Conservation (phyloP, 2,329 filamentous ascomycete species). For the Cadophora sp. region DNA sequence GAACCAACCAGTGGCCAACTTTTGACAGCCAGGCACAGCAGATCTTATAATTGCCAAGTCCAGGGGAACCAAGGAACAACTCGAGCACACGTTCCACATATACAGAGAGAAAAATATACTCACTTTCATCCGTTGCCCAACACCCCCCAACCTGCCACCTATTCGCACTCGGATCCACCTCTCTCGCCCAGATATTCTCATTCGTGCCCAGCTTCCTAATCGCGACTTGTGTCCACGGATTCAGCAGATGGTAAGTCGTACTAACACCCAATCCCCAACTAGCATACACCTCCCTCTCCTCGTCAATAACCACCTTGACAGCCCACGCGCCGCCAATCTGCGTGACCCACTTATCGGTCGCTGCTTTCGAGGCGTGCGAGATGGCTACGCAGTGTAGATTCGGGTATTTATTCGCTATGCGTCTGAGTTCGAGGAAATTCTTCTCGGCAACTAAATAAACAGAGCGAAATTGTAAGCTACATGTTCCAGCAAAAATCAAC, state of each 20-base stretch:
- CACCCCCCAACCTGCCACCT: slow-evolving; percentile 72
- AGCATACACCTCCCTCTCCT: slow-evolving; percentile 65
- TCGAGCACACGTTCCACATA: no score
- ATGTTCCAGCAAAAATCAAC: no score
- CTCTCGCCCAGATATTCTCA: slow-evolving; percentile 69
- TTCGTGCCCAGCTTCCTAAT: slow-evolving; percentile 63
- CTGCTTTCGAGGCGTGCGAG: slow-evolving; percentile 66
- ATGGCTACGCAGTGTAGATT: slow-evolving; percentile 65
- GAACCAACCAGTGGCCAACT: background rate
- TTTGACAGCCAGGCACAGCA: background rate
- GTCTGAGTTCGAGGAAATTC: slow-evolving; percentile 63
- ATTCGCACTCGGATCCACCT: slow-evolving; percentile 68
- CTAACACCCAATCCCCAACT: slow-evolving; percentile 71
- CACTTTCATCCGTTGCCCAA: slow-evolving; percentile 49
- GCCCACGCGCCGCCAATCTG: slow-evolving; percentile 48
- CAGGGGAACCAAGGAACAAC: no score
- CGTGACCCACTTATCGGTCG: slow-evolving; percentile 53
- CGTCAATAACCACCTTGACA: slow-evolving; percentile 66
- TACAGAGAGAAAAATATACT: slow-evolving; percentile 16
- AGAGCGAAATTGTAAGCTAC: no score
- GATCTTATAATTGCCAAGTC: background rate
- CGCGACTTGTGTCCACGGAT: slow-evolving; percentile 61
- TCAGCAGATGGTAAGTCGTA: slow-evolving; percentile 68
- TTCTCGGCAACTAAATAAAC: slow-evolving; percentile 70
- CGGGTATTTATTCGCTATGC: slow-evolving; percentile 59